These are phyloP conservation scores for Anethum foeniculum DNA, from an alignment of 140 eudicot species.

Conservation along the genomic window DNA sequence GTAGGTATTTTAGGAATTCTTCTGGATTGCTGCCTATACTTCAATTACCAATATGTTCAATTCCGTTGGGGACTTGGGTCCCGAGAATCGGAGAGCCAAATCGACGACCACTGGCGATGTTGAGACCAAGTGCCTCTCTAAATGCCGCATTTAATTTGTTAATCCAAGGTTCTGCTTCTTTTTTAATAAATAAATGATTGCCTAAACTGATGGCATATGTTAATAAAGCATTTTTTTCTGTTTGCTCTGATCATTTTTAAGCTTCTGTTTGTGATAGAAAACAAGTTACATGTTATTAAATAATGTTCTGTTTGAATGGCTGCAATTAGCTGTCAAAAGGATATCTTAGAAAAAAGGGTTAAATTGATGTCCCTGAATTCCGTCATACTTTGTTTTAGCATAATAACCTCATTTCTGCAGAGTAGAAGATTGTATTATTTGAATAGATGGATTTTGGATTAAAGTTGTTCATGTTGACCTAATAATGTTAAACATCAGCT, in stretches of 20 bases:
- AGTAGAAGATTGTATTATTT: background rate
- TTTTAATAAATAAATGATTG: background rate
- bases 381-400: background rate
- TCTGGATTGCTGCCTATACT: constrained; percentile 73
- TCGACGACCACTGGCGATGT: constrained; percentile 65
- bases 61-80: constrained; percentile 96
- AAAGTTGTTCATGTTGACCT: background rate
- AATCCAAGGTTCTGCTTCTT: constrained; percentile 63
- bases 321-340: background rate
- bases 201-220: background rate
- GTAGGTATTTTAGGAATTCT: constrained; percentile 87
- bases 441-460: background rate
- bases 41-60: constrained; percentile 69
- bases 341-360: background rate
- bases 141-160: constrained; percentile 75
- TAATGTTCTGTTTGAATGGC: background rate
- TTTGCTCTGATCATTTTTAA: background rate
- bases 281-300: background rate
- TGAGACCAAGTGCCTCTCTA: constrained; percentile 78
- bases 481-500: background rate
- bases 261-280: background rate
- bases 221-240: no score
- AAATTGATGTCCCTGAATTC: background rate
- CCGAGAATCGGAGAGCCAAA: constrained; percentile 83
- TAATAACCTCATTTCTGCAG: background rate